Conservation (phyloP, 2,329 filamentous ascomycete genomes). For the Aspergillus amoenus region DNA sequence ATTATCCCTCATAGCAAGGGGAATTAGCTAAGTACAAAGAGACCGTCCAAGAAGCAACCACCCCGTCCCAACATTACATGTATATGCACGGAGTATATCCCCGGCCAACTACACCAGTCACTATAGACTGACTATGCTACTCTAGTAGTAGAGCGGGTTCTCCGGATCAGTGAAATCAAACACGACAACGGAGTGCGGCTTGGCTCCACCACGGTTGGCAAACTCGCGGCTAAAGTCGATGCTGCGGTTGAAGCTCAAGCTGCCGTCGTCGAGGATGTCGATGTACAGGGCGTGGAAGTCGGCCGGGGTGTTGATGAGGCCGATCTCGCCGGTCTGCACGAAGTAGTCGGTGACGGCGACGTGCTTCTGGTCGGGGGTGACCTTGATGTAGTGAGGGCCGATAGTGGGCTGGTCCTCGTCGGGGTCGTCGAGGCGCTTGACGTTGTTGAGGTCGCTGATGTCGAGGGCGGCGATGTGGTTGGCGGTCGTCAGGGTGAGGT, state of each 20-base stretch:
- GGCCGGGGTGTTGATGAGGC: conserved; percentile 59
- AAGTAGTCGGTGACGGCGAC: conserved; percentile 66
- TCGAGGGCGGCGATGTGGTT: conserved; percentile 64
- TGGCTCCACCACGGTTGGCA: conserved; percentile 55
- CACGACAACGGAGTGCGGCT: conserved; percentile 57
- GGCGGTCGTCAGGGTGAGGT: conserved; percentile 60
- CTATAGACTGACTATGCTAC: no score
- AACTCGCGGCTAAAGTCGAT: conserved; percentile 59
- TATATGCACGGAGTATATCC: no score
- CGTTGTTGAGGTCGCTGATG: conserved; percentile 60
- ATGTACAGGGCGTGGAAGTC: conserved; percentile 65
- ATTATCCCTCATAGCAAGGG: background rate
- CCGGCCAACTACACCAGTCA: no score
- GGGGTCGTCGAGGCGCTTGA: conserved; percentile 62
- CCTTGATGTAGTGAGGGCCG: conserved; percentile 64
- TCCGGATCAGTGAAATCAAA: conserved; percentile 58
- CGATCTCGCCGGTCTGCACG: conserved; percentile 62
- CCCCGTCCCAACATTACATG: background rate
- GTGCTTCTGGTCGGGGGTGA: conserved; percentile 64
- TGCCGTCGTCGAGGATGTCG: conserved; percentile 56
- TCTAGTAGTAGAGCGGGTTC: conserved; percentile 42
- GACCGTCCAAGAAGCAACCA: background rate
- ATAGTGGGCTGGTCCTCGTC: conserved; percentile 59
- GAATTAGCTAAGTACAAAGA: background rate
- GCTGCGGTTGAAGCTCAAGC: conserved; percentile 59